Evolutionary conservation across 139 green algal species (phyloP), one percentile per base, ranked within the genome.

Genomic region (Closterium sp.): DNA sequence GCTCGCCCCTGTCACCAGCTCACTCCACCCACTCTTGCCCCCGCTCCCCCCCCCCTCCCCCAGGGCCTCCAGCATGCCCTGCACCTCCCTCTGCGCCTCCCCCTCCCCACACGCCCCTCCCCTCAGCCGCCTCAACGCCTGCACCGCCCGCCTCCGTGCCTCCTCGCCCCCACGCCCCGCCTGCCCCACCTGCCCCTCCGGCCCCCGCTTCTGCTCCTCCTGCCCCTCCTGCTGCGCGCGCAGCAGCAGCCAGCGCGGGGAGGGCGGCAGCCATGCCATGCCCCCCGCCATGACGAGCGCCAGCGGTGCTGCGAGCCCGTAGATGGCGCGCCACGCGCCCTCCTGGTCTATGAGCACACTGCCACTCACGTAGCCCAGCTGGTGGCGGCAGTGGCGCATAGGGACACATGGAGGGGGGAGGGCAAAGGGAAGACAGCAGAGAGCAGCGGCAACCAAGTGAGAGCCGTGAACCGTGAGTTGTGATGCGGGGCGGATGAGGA

Each of bases 311-410:
- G 84, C 76, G 6, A 90, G 83, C 28, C 94, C 95, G 36, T 97
- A 98, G 91, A 98, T 97, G 88, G 88, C 91, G 5, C 96, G 88
- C 97, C 97, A 99, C 1, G 97, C 97, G 31, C 96, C 97, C n/a
- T 95, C 93, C 9, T 93, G 64, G 36, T 95, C 95, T 1, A 96
- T 93, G 23, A 95, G 93, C 0, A 93, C 34, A 85, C 94, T 95
- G n/a, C 94, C 94, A 2, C 34, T 66, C 76, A 96, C 34, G 93
- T 98, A 98, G 23, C 97, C 97, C 32, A 96, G 35, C 92, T 94
- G 92, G 55, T 19, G 16, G 23, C 12, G 55, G 0, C 55, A 28
- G 55, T 76, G 3, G 55, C 55, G 55, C 55, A 28, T 19, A 16
- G 55, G 2, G 16, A 3, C 55, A 76, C 55, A 76, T 76, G 55